Percentiles rank a stretch among this genome's conserved stretches.
These are phyloP conservation scores for Neoascochyta sp. DNA, from an alignment of 2,329 filamentous ascomycete genomes.

Conservation along the genomic window DNA sequence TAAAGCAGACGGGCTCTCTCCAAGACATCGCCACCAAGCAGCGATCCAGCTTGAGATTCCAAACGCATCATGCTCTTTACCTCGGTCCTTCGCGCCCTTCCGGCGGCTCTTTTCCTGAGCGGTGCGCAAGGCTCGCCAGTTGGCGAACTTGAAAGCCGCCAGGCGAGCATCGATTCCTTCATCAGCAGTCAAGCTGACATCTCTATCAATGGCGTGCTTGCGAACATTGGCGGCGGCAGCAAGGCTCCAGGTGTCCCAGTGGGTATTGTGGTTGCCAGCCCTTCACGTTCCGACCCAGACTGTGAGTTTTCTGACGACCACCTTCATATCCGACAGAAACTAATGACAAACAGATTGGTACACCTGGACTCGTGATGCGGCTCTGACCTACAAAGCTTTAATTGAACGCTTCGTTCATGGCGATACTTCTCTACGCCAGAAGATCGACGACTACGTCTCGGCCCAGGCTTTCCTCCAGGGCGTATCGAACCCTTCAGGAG, in stretches of 20 bases:
- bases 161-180: slow-evolving; percentile 22
- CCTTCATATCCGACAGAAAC: not conserved
- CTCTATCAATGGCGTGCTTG: slow-evolving; percentile 51
- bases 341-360: slow-evolving; percentile 59
- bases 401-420: slow-evolving; percentile 64
- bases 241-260: slow-evolving; percentile 47
- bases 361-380: slow-evolving; percentile 74
- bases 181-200: slow-evolving; percentile 46
- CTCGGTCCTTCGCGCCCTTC: slow-evolving; percentile 11
- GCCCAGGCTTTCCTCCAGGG: slow-evolving; percentile 65
- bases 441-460: slow-evolving; percentile 65
- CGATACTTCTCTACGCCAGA: slow-evolving; percentile 54
- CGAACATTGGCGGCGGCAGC: slow-evolving; percentile 55
- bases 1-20: slow-evolving; percentile 4
- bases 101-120: slow-evolving; percentile 11
- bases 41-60: not conserved
- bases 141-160: slow-evolving; percentile 7
- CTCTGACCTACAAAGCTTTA: slow-evolving; percentile 65
- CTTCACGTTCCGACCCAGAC: slow-evolving; percentile 52
- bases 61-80: slow-evolving; percentile 14
- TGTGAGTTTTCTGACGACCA: slow-evolving; percentile 45
- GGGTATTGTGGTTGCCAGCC: slow-evolving; percentile 55
- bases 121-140: slow-evolving; percentile 9
- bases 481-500: slow-evolving; percentile 66
- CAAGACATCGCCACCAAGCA: slow-evolving; percentile 3